Percentiles rank a stretch among this genome's conserved stretches.
Evolutionary conservation across 148 eudicot genomes (phyloP).

Genomic region (Diospyros kaki): DNA sequence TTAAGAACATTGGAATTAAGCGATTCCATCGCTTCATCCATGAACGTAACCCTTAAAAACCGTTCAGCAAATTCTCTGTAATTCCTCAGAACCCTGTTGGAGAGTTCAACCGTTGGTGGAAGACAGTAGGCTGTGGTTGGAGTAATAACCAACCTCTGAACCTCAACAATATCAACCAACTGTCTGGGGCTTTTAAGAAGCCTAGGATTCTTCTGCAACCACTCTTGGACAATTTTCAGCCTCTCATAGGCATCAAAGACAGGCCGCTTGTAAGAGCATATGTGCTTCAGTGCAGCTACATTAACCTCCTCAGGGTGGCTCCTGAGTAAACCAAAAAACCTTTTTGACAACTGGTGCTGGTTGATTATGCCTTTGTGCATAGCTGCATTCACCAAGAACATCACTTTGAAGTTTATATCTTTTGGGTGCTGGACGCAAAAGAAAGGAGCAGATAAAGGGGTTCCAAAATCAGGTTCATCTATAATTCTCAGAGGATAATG

Average conservation of each 20-base stretch:
- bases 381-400: constrained; percentile 66
- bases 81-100: constrained; percentile 75
- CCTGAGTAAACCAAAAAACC: constrained; percentile 49
- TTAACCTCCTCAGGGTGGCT: constrained; percentile 48
- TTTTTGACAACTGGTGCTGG: constrained; percentile 56
- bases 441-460: constrained; percentile 50
- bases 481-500: constrained; percentile 30
- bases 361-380: constrained; percentile 75
- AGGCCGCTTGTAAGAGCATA: constrained; percentile 53
- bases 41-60: constrained; percentile 79
- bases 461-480: constrained; percentile 63
- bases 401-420: constrained; percentile 47
- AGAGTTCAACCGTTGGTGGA: constrained; percentile 80
- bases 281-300: constrained; percentile 67
- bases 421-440: constrained; percentile 50
- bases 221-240: constrained; percentile 46
- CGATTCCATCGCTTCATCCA: constrained; percentile 83
- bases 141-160: constrained; percentile 73
- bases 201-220: constrained; percentile 64
- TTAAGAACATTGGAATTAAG: constrained; percentile 55
- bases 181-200: constrained; percentile 38
- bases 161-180: constrained; percentile 54
- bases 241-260: constrained; percentile 51
- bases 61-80: constrained; percentile 64
- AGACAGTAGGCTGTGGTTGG: constrained; percentile 86